phyloP scores from a whole-genome alignment of 2,329 filamentous ascomycete species.

The Graphiopsis chlorocephala region DNA sequence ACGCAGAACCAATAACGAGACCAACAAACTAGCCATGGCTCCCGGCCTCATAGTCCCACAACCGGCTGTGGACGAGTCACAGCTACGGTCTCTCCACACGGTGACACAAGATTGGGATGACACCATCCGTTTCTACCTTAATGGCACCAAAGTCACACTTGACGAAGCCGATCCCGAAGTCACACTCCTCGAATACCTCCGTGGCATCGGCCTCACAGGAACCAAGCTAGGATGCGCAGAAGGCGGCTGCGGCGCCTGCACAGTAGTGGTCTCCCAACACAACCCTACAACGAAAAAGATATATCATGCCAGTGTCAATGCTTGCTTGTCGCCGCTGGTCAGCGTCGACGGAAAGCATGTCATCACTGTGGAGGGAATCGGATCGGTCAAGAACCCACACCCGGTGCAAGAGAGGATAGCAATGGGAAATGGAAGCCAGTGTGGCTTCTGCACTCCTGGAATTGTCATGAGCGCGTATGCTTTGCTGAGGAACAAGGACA shows the following conservation, averaged over 20 bases:
- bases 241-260: slow-evolving; percentile 94
- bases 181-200: slow-evolving; percentile 87
- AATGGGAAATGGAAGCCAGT: slow-evolving; percentile 88
- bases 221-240: slow-evolving; percentile 97
- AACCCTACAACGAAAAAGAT: slow-evolving; percentile 90
- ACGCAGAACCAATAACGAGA: not conserved
- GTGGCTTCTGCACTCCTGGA: slow-evolving; percentile 91
- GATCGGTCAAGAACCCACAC: slow-evolving; percentile 81
- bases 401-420: slow-evolving; percentile 88
- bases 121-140: slow-evolving; percentile 87
- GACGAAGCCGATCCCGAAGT: slow-evolving; percentile 88
- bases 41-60: slow-evolving; percentile 52
- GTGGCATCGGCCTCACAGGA: slow-evolving; percentile 88
- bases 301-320: slow-evolving; percentile 96
- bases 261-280: slow-evolving; percentile 87
- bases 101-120: slow-evolving; percentile 80
- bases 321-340: slow-evolving; percentile 86
- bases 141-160: slow-evolving; percentile 83
- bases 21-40: slow-evolving; percentile 47
- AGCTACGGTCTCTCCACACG: slow-evolving; percentile 51
- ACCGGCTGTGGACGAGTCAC: slow-evolving; percentile 45
- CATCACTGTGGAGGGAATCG: slow-evolving; percentile 95
- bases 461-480: slow-evolving; percentile 98
- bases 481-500: slow-evolving; percentile 76
- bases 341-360: slow-evolving; percentile 97